Evolutionary conservation across 2,329 filamentous ascomycete species (phyloP).

Genomic region (Talaromyces verruculosus): DNA sequence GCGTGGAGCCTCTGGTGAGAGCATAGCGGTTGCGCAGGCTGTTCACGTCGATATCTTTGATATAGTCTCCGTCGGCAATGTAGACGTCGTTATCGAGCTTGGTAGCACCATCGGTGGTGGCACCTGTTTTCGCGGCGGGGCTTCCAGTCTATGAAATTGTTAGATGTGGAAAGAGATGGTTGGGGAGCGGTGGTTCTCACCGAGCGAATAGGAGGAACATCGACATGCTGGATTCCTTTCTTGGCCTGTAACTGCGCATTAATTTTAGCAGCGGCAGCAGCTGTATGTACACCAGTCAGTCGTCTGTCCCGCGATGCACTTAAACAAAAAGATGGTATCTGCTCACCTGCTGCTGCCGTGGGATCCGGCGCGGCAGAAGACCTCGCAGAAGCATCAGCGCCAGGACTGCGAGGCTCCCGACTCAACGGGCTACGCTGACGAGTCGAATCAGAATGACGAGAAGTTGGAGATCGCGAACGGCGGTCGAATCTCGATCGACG

Average conservation of each 20-base stretch:
- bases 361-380: slow-evolving; percentile 59
- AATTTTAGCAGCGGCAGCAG: slow-evolving; percentile 85
- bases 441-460: slow-evolving; percentile 64
- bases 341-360: slow-evolving; percentile 72
- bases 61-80: slow-evolving; percentile 93
- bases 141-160: slow-evolving; percentile 43
- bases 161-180: background rate
- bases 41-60: slow-evolving; percentile 99
- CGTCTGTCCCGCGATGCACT: slow-evolving; percentile 4
- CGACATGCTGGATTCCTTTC: slow-evolving; percentile 86
- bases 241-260: slow-evolving; percentile 81
- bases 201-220: slow-evolving; percentile 75
- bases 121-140: slow-evolving; percentile 56
- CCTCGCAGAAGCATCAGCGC: slow-evolving; percentile 33
- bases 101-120: slow-evolving; percentile 49
- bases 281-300: slow-evolving; percentile 43
- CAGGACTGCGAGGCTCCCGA: slow-evolving; percentile 52
- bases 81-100: slow-evolving; percentile 86
- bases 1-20: slow-evolving; percentile 92
- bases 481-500: slow-evolving; percentile 85
- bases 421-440: slow-evolving; percentile 80
- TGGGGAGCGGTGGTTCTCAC: too few species aligned
- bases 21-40: slow-evolving; percentile 95
- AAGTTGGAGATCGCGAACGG: slow-evolving; percentile 79
- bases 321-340: background rate